phyloP scores from a whole-genome alignment of 768 basidiomycete genomes.

The Polyporus arcularius region DNA sequence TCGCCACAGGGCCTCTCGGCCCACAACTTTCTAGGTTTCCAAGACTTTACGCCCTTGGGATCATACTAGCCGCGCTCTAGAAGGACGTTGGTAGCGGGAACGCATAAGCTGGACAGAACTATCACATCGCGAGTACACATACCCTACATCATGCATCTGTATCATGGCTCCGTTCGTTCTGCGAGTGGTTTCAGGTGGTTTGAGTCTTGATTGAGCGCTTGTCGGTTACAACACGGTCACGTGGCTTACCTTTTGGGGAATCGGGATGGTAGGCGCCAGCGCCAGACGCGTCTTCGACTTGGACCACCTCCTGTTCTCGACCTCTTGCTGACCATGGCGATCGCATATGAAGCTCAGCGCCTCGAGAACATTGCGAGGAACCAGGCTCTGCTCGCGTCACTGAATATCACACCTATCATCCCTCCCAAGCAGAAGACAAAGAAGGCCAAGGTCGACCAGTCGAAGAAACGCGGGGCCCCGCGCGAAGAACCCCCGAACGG shows the following conservation, averaged over 20 bases:
- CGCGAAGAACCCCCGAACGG: slow-evolving; percentile 32
- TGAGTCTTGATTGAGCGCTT: no score
- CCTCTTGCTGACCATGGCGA: not conserved
- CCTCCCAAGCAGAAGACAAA: slow-evolving; percentile 44
- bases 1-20: slow-evolving; percentile 8
- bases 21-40: slow-evolving; percentile 16
- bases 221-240: slow-evolving; percentile 1
- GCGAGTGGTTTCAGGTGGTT: no score
- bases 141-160: no score
- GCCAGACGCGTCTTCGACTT: not conserved
- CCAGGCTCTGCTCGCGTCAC: slow-evolving; percentile 36
- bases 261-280: not conserved
- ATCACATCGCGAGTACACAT: no score
- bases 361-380: slow-evolving; percentile 44
- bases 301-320: not conserved
- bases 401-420: slow-evolving; percentile 34
- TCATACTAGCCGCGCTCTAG: not conserved
- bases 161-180: no score
- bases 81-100: not conserved
- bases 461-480: slow-evolving; percentile 27
- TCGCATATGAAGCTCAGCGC: slow-evolving; percentile 37
- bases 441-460: slow-evolving; percentile 8
- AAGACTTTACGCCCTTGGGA: slow-evolving; percentile 9
- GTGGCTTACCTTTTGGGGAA: not conserved
- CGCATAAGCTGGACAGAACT: no score